Percentiles rank a stretch among this genome's conserved stretches.
Conservation (phyloP, 805 yeast species). For the Komagataella pastoris region DNA sequence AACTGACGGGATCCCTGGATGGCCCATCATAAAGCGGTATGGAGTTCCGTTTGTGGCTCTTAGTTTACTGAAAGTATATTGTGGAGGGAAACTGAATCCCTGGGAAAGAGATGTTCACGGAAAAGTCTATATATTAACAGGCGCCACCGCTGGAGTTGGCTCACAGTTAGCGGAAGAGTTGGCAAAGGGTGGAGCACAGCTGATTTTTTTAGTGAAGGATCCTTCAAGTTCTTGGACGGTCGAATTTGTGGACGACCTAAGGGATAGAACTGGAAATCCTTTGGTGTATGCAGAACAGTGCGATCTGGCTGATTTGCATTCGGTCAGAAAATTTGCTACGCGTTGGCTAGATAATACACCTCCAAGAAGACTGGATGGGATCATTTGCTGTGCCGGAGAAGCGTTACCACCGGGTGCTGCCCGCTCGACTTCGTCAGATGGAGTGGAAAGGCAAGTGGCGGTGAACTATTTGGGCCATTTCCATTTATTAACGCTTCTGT, state of each 20-base stretch:
- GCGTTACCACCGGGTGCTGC: constrained; percentile 53
- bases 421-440: constrained; percentile 65
- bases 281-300: constrained; percentile 86
- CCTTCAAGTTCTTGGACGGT: constrained; percentile 53
- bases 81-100: constrained; percentile 68
- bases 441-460: constrained; percentile 77
- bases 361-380: constrained; percentile 83
- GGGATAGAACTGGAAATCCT: constrained; percentile 55
- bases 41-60: constrained; percentile 40
- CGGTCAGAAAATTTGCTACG: constrained; percentile 84
- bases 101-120: constrained; percentile 95
- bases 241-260: constrained; percentile 68
- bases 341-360: constrained; percentile 87
- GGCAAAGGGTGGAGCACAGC: constrained; percentile 77
- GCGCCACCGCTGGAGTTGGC: constrained; percentile 94
- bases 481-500: constrained; percentile 65
- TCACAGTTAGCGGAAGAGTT: constrained; percentile 60
- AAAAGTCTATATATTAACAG: constrained; percentile 68
- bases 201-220: constrained; percentile 44
- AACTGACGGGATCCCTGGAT: constrained; percentile 63
- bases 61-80: constrained; percentile 51
- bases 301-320: constrained; percentile 59
- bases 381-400: constrained; percentile 80
- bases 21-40: constrained; percentile 39
- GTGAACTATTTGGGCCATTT: constrained; percentile 71